Percentiles rank a stretch among this genome's conserved stretches.
phyloP scores from a whole-genome alignment of 73 alveolate genomes.

The Paramecium biaurelia region DNA sequence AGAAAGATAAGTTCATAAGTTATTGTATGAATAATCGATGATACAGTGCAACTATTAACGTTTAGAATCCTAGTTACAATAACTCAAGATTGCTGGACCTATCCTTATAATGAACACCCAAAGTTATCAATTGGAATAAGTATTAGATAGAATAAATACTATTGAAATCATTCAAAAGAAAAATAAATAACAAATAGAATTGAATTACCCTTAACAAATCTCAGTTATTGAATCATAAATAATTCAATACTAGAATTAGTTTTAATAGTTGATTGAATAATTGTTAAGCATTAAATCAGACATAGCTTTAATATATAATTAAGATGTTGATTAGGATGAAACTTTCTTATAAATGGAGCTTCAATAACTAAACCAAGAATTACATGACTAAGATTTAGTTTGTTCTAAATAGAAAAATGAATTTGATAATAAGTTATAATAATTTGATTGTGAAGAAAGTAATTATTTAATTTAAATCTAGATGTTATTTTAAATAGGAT shows the following conservation, averaged over 20 bases:
- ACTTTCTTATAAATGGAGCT: background rate
- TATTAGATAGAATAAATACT: background rate
- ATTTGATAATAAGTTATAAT: too few relatives aligned
- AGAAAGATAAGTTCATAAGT: slow-evolving; percentile 37
- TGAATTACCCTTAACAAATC: background rate
- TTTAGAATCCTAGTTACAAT: slow-evolving; percentile 23
- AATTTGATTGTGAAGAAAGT: too few relatives aligned
- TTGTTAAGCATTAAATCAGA: background rate
- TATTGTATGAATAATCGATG: slow-evolving; percentile 39
- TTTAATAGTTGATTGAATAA: background rate
- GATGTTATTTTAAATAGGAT: too few relatives aligned
- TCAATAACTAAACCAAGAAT: background rate
- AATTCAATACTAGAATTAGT: background rate
- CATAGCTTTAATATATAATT: background rate
- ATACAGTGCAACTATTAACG: slow-evolving; percentile 28
- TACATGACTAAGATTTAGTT: background rate
- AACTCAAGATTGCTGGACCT: slow-evolving; percentile 23
- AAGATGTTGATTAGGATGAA: background rate
- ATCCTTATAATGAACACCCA: slow-evolving; percentile 19
- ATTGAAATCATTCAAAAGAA: background rate
- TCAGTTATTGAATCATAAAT: background rate
- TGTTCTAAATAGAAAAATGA: background rate
- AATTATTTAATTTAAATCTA: too few relatives aligned
- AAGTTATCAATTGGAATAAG: background rate
- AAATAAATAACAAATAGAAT: background rate